phyloP scores from a whole-genome alignment of 225 moss, liverwort and hornwort genomes.

The Thuidium tamariscinum region DNA sequence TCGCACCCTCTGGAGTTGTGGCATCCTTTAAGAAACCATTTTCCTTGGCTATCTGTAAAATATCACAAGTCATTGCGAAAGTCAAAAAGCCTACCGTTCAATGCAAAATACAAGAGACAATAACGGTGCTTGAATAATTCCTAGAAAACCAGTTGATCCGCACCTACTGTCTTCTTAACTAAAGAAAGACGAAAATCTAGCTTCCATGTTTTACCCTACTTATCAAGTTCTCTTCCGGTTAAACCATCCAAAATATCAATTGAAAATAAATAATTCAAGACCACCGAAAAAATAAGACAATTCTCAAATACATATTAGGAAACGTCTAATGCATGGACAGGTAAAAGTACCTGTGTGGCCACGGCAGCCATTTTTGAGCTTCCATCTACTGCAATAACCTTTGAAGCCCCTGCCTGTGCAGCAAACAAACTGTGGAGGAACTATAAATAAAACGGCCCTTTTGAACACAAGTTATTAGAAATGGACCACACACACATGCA shows the following conservation, averaged over 20 bases:
- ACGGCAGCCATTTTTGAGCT: slow-evolving; percentile 85
- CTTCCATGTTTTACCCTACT: not conserved
- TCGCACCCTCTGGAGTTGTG: slow-evolving; percentile 30
- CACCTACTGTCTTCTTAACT: not conserved
- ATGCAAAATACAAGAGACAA: not conserved
- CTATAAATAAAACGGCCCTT: not conserved
- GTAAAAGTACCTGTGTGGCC: slow-evolving; percentile 39
- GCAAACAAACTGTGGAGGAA: slow-evolving; percentile 82
- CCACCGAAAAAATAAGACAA: not conserved
- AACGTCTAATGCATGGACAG: not conserved
- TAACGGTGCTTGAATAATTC: not conserved
- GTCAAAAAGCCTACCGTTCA: not conserved
- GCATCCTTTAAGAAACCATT: slow-evolving; percentile 67
- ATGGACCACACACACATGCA: not conserved
- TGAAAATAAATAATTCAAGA: not conserved
- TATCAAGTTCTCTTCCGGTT: not conserved
- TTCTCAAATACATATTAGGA: not conserved
- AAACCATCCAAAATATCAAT: not conserved
- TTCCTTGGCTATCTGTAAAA: slow-evolving; percentile 59
- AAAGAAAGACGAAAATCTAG: not conserved
- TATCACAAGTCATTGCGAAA: not conserved
- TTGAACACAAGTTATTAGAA: not conserved
- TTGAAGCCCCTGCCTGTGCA: slow-evolving; percentile 82
- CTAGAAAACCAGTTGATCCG: not conserved
- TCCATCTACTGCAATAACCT: slow-evolving; percentile 76